Base-by-base conservation (phyloP, 2,329 filamentous ascomycete species). In the Gliomastix tumulicola region DNA sequence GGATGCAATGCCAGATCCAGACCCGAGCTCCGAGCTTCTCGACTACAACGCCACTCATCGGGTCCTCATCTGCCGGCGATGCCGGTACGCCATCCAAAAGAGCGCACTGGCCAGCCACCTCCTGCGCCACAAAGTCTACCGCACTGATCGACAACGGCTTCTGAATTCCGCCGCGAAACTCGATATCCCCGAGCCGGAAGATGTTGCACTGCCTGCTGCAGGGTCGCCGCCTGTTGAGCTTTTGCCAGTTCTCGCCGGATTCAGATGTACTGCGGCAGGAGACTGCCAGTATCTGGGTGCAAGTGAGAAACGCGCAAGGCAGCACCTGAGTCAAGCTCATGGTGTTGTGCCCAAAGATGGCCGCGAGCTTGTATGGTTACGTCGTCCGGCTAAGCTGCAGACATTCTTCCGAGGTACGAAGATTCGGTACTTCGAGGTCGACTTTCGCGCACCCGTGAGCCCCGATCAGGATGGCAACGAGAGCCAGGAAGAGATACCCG, bases 381-480 rank as follows among this genome's bases (percentile, higher is more conserved):
- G n/a, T 13, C 32, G 38, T 15, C 28, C 44, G 9, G 51, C 48
- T 10, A 46, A 40, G 13, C 44, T 61, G n/a, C 57, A 61, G 42
- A 61, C 57, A 1, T 59, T 61, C 41, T 62, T 61, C 22, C 41
- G 54, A 5, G 57, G 57, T 5, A 61, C 55, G 3, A 60, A 60
- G 42, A 21, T 61, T 11, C 49, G 44, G 22, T 62, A 62, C 39
- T 62, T 62, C 34, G 51, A 60, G 38, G 57, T 62, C 28, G 7
- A 12, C 9, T 31, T 31, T 31, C n/a, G n/a, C n/a, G n/a, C n/a
- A n/a, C n/a, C n/a, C n/a, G n/a, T n/a, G n/a, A n/a, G n/a, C n/a
- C n/a, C n/a, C n/a, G n/a, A n/a, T n/a, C n/a, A n/a, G n/a, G n/a
- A n/a, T n/a, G n/a, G n/a, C n/a, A n/a, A n/a, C n/a, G n/a, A n/a